Base-by-base conservation (phyloP, 148 eudicot species). In the Rheum nobile region DNA sequence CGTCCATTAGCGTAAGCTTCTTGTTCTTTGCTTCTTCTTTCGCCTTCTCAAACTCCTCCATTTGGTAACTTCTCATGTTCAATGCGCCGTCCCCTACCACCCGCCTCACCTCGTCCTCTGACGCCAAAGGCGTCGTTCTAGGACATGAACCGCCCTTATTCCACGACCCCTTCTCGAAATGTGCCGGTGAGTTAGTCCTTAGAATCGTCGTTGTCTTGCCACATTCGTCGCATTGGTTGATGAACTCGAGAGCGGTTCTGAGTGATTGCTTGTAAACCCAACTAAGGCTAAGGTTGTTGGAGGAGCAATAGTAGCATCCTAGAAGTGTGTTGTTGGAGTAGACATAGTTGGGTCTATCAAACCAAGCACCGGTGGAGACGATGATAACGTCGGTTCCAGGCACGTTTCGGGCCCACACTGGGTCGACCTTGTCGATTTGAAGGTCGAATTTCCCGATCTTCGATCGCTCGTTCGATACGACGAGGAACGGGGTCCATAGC, bases 1-100 rank as follows among this genome's bases (percentile, higher is more conserved):
- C 72, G 46, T 77, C 80, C 61, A 77, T 17, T 13, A 71, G 3
- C 63, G 37, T 35, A 31, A 71, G 55, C 21, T n/a, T 35, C 63
- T 38, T 38, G 35, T 39, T 63, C 71, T 38, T 55, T 17, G 28
- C 54, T 37, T 24, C 68, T 47, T 32, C 67, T 78, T 65, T 69
- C 52, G 37, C 76, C 54, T 10, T 42, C 39, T 9, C 70, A 65
- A 42, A 32, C 52, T 31, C 80, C 76, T 29, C 76, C 70, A 41
- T 22, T 67, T 26, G 69, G 11, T 71, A 70, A 67, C 13, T 42
- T 34, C 29, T 75, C 72, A 32, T 72, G 19, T 46, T 22, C 76
- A 35, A 72, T 34, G 34, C 32, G 32, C 6, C 5, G 26, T 28
- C 16, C 16, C 16, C 65, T 24, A 11, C 34, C 9, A 57, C 65